Base-by-base conservation (phyloP, 2,329 filamentous ascomycete species). In the Bipolaris sorokiniana region DNA sequence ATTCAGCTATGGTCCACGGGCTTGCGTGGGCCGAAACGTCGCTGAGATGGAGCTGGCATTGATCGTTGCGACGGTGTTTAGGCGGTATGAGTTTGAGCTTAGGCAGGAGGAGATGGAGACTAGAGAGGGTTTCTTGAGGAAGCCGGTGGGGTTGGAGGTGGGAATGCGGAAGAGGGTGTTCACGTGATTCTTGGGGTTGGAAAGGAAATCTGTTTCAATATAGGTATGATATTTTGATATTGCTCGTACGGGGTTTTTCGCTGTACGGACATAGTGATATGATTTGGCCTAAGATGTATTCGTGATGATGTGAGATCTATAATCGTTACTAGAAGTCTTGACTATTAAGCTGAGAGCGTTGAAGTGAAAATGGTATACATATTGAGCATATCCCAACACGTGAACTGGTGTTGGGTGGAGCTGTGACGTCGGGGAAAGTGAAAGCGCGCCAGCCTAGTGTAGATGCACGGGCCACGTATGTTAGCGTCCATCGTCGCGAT, bases 31-130 rank as follows among this genome's bases (percentile, higher is more conserved):
- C 0, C 78, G 90, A 33, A 95, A 96, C 59, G 88, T 96, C 4
- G 92, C 92, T 0, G 91, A 95, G 81, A 94, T 96, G 90, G 91
- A 96, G 76, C 81, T 96, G 79, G 89, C 89, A 70, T 81, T 93
- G 41, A 94, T 95, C 59, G 86, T 88, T 2, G 85, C 84, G 0
- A 91, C 90, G 4, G 82, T 86, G 18, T 86, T 87, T 70, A 77
- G 83, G 41, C 73, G 85, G 52, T 88, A 85, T 69, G 84, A 87
- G 54, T 87, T 88, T 75, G 80, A 83, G 69, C 66, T 87, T 22
- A 71, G 79, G 51, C 88, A 71, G 54, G 68, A 86, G 0, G 78
- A 79, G 11, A 85, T 95, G 86, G 82, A 91, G 73, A 94, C 90
- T 0, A 80, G 88, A 15, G 91, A 95, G 73, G 91, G 91, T 0